These are phyloP conservation scores for Fusarium buxicola DNA, from an alignment of 2,329 filamentous ascomycete genomes.

Conservation along the genomic window DNA sequence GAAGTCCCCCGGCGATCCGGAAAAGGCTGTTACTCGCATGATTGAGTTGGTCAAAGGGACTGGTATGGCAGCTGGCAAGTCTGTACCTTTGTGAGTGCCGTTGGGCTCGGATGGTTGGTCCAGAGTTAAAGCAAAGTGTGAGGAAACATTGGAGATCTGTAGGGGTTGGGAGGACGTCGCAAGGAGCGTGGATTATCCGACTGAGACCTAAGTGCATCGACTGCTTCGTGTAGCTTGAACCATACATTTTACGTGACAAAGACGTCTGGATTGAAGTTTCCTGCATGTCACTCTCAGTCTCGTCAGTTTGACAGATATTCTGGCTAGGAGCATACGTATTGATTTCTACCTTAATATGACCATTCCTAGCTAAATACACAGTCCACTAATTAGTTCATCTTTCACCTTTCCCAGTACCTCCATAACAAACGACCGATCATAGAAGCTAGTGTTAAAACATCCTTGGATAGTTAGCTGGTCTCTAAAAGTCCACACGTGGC, in stretches of 20 bases:
- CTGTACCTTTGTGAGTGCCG: constrained; percentile 60
- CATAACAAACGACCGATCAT: constrained; percentile 41
- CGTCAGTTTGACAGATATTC: too few relatives aligned
- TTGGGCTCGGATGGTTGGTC: constrained; percentile 65
- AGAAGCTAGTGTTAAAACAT: constrained; percentile 50
- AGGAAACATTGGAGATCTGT: constrained; percentile 60
- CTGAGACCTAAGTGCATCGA: too few relatives aligned
- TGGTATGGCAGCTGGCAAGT: constrained; percentile 45
- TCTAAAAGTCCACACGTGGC: constrained; percentile 50
- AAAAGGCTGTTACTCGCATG: constrained; percentile 62
- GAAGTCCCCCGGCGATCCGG: constrained; percentile 62
- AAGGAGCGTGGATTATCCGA: constrained; percentile 57
- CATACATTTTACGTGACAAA: background rate
- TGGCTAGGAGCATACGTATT: too few relatives aligned
- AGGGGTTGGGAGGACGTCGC: constrained; percentile 61
- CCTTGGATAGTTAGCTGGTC: constrained; percentile 47
- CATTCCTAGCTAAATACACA: too few relatives aligned
- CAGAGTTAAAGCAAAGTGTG: constrained; percentile 61
- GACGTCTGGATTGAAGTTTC: too few relatives aligned
- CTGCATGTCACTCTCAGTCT: too few relatives aligned
- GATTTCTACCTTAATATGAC: too few relatives aligned
- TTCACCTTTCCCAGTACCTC: constrained; percentile 40
- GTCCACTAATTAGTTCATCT: constrained; percentile 2
- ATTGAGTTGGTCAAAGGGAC: constrained; percentile 66
- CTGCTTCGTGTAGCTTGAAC: too few relatives aligned